Base-by-base conservation (phyloP, 1,284 basidiomycete genomes). In the Cutaneotrichosporon cyanovorans region DNA sequence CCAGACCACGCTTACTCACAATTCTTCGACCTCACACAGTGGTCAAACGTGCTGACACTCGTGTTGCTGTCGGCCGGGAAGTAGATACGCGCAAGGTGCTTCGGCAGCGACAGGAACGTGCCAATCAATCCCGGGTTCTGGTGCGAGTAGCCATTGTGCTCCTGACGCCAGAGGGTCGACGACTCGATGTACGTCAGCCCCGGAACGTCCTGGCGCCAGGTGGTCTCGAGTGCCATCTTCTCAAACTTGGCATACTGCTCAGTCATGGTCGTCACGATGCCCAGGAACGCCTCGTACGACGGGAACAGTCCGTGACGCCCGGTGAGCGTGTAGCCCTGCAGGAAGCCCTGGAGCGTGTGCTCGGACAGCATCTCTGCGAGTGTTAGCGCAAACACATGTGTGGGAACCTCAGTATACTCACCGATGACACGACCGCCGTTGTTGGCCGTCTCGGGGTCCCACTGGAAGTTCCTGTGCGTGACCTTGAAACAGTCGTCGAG, bases 11-110 rank as follows among this genome's bases (percentile, higher is more conserved):
- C n/a, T 32, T 15, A 54, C 62, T 52, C 37, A 66, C 59, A 89
- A 71, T 88, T 84, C 74, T 84, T 86, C 23, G 85, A 81, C 39
- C 83, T 73, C 53, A 92, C 67, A 59, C 85, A 88, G 69, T 92
- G 89, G 4, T 83, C 79, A 48, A 90, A 76, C 19, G 72, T 73
- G 35, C 82, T 84, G 48, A 90, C 71, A 71, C 84, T 82, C 59
- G 84, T 85, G 69, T 92, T 91, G 30, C 84, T 83, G 63, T 92
- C 89, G n/a, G 87, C 85, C 0, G 89, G 87, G 30, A 92, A 76
- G 68, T 91, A 92, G 33, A 92, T 84, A 14, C 89, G 79, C 1
- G 84, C 84, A 40, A 83, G 75, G 37, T 74, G 72, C 15, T 84
- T 77, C 54, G 88, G 88, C 50, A 91, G 71, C 57, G 82, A 80